Percentiles rank a stretch among this genome's conserved stretches.
Conservation (phyloP, 1,139 yeast genomes). For the Kurtzmaniella natalensis region DNA sequence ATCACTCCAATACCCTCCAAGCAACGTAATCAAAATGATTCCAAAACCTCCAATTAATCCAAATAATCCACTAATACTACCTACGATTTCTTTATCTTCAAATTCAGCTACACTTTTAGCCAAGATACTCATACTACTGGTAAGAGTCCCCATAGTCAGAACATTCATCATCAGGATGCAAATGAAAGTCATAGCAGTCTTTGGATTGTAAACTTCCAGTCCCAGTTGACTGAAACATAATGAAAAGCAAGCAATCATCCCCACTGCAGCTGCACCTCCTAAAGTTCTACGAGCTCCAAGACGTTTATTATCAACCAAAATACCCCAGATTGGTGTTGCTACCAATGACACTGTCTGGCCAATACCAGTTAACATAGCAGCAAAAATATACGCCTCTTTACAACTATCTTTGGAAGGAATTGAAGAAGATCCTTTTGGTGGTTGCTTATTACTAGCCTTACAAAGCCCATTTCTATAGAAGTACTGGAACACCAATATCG, state of each 20-base stretch:
- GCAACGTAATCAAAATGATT: slow-evolving; percentile 50
- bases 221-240: slow-evolving; percentile 16
- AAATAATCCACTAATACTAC: slow-evolving; percentile 66
- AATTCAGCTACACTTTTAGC: slow-evolving; percentile 24
- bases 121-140: slow-evolving; percentile 43
- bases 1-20: slow-evolving; percentile 64
- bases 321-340: slow-evolving; percentile 63
- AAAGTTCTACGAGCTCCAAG: slow-evolving; percentile 32
- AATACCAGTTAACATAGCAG: slow-evolving; percentile 68
- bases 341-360: slow-evolving; percentile 54
- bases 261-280: slow-evolving; percentile 33
- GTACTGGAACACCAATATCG: slow-evolving; percentile 57
- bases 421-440: slow-evolving; percentile 16
- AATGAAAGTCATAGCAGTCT: slow-evolving; percentile 27
- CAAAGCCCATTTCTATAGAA: slow-evolving; percentile 49
- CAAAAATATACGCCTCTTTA: slow-evolving; percentile 57
- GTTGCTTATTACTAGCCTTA: slow-evolving; percentile 14
- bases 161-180: slow-evolving; percentile 32
- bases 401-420: slow-evolving; percentile 40
- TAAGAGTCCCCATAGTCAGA: slow-evolving; percentile 56
- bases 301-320: slow-evolving; percentile 39
- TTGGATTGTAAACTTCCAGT: slow-evolving; percentile 28
- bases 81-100: slow-evolving; percentile 29
- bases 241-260: slow-evolving; percentile 33
- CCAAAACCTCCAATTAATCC: slow-evolving; percentile 70